Conservation (phyloP, 208 protist genomes). For the Leishmania mexicana region DNA sequence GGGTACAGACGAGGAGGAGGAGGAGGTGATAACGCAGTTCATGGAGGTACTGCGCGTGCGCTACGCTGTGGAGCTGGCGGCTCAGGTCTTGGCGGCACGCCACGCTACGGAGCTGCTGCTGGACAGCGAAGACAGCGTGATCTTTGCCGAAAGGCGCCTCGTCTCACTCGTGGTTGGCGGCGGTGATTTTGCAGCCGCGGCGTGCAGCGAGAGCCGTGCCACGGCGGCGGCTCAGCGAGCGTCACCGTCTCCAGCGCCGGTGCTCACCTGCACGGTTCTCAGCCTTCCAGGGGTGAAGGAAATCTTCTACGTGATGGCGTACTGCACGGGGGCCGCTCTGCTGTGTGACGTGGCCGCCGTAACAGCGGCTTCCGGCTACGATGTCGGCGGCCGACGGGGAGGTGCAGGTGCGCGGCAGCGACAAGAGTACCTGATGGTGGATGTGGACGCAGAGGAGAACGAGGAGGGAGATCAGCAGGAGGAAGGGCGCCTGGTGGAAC, state of each 20-base stretch:
- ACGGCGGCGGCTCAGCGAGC: neutral
- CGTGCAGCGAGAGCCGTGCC: neutral
- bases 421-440: conserved; percentile 8
- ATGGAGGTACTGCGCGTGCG: conserved; percentile 61
- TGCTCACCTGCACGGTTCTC: conserved; percentile 40
- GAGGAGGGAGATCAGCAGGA: conserved; percentile 7
- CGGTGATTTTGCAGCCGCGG: neutral
- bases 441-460: conserved; percentile 25
- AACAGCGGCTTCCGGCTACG: neutral
- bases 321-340: conserved; percentile 60
- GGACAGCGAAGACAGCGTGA: conserved; percentile 52
- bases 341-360: conserved; percentile 30
- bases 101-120: conserved; percentile 48
- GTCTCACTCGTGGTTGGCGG: conserved; percentile 8
- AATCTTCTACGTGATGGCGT: conserved; percentile 70
- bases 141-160: conserved; percentile 43
- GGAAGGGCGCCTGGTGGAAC: neutral
- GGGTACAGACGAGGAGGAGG: conserved; percentile 33
- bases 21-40: conserved; percentile 36
- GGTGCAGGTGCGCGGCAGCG: neutral
- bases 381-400: neutral
- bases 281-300: conserved; percentile 53
- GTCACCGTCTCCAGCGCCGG: conserved; percentile 3
- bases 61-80: conserved; percentile 62
- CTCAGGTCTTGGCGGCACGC: conserved; percentile 49